Evolutionary conservation across 2,329 filamentous ascomycete genomes (phyloP).

Genomic region (Botrytis elliptica): DNA sequence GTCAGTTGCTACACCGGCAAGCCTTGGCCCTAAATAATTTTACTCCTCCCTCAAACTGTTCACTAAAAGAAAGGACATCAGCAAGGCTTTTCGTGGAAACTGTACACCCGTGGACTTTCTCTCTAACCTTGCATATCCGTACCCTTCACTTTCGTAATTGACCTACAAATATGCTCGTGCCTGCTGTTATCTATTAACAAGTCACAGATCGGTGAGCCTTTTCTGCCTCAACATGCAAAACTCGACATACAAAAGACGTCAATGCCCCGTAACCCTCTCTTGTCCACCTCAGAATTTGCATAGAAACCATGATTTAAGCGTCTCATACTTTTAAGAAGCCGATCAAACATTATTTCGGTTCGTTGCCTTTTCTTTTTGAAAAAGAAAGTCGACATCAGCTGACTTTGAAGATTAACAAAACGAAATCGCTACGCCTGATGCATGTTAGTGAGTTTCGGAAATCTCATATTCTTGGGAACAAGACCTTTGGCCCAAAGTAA

Average conservation of each 20-base stretch:
- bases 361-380: neutral
- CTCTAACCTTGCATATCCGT: neutral
- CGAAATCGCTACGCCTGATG: neutral
- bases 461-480: no score
- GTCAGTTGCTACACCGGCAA: neutral
- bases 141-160: neutral
- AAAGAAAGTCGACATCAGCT: neutral
- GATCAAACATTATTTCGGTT: neutral
- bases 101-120: neutral
- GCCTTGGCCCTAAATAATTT: neutral
- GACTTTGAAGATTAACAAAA: neutral
- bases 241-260: neutral
- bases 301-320: neutral
- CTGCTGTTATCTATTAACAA: neutral
- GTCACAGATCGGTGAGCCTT: neutral
- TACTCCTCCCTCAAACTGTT: neutral
- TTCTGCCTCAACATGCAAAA: neutral
- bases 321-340: neutral
- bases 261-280: neutral
- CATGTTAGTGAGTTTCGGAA: neutral
- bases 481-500: neutral
- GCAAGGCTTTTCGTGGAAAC: neutral
- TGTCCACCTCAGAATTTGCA: neutral
- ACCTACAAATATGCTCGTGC: neutral
- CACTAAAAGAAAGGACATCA: neutral